phyloP scores from a whole-genome alignment of 2,329 filamentous ascomycete genomes.

The Leptographium flavum region DNA sequence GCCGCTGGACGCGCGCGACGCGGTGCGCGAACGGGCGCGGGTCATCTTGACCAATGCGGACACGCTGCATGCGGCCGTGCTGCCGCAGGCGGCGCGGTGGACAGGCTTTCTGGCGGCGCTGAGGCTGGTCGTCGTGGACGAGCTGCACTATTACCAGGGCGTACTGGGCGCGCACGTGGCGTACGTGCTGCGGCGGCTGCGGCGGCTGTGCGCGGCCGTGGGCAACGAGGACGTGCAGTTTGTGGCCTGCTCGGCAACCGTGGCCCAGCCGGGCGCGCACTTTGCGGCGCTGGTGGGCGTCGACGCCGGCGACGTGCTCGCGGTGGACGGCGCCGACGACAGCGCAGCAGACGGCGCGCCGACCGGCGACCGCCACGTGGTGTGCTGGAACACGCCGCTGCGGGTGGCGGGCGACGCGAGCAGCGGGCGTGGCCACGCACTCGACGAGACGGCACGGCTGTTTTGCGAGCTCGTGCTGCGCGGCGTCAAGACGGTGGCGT shows the following conservation, averaged over 20 bases:
- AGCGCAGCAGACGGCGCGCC: constrained; percentile 96
- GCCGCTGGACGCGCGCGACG: constrained; percentile 60
- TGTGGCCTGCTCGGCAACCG: constrained; percentile 90
- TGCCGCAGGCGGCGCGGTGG: constrained; percentile 87
- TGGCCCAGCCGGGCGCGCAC: constrained; percentile 81
- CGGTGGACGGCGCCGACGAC: constrained; percentile 81
- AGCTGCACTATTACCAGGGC: constrained; percentile 93
- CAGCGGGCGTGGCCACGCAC: constrained; percentile 70
- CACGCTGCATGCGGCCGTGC: constrained; percentile 88
- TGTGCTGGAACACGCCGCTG: constrained; percentile 96
- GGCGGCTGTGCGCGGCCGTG: constrained; percentile 77
- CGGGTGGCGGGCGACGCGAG: constrained; percentile 78
- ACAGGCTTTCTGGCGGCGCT: constrained; percentile 74
- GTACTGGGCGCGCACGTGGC: constrained; percentile 88
- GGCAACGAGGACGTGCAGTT: constrained; percentile 80
- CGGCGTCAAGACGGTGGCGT: constrained; percentile 84
- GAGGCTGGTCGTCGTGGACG: constrained; percentile 79
- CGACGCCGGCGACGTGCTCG: constrained; percentile 31
- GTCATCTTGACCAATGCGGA: constrained; percentile 98
- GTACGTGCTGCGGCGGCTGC: constrained; percentile 80
- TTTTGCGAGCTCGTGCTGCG: constrained; percentile 83
- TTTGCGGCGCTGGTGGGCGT: constrained; percentile 93
- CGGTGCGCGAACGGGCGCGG: constrained; percentile 73
- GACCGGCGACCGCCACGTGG: constrained; percentile 80
- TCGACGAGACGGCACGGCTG: constrained; percentile 74